Conservation (phyloP, 768 basidiomycete species). For the Sporobolomyces pararoseus region DNA sequence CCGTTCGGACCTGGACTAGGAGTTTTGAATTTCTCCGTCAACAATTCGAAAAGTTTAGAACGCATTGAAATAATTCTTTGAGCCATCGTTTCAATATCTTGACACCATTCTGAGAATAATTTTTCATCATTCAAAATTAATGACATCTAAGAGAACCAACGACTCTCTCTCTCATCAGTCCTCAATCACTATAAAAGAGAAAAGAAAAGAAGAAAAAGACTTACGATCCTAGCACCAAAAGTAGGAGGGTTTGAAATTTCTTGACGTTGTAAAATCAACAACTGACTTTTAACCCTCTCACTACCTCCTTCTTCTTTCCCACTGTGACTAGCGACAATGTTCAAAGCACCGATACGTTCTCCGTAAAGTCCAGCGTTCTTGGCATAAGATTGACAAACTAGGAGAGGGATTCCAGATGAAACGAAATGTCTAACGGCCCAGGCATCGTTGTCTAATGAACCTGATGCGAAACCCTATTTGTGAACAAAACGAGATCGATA, state of each 20-base stretch:
- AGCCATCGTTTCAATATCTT: conserved; percentile 62
- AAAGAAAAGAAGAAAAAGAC: conserved; percentile 37
- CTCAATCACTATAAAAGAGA: too few species aligned
- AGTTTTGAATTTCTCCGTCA: conserved; percentile 75
- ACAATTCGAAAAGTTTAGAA: conserved; percentile 69
- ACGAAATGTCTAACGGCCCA: conserved; percentile 94
- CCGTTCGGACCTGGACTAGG: conserved; percentile 52
- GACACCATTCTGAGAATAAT: conserved; percentile 80
- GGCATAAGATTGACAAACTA: conserved; percentile 86
- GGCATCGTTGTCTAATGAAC: conserved; percentile 81
- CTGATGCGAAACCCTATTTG: conserved; percentile 90
- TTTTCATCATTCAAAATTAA: conserved; percentile 66
- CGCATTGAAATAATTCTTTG: conserved; percentile 91
- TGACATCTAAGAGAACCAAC: neutral
- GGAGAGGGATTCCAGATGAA: conserved; percentile 78
- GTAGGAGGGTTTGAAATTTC: conserved; percentile 98
- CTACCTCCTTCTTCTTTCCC: conserved; percentile 64
- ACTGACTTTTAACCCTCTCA: conserved; percentile 83
- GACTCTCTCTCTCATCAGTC: neutral
- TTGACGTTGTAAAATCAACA: conserved; percentile 91
- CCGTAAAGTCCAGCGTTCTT: conserved; percentile 99
- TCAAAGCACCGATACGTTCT: conserved; percentile 96
- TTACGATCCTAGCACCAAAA: conserved; percentile 82
- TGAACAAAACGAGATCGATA: too few species aligned
- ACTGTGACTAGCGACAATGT: conserved; percentile 54